Conservation (phyloP, 2,329 filamentous ascomycete genomes). For the Fusarium xylarioides region DNA sequence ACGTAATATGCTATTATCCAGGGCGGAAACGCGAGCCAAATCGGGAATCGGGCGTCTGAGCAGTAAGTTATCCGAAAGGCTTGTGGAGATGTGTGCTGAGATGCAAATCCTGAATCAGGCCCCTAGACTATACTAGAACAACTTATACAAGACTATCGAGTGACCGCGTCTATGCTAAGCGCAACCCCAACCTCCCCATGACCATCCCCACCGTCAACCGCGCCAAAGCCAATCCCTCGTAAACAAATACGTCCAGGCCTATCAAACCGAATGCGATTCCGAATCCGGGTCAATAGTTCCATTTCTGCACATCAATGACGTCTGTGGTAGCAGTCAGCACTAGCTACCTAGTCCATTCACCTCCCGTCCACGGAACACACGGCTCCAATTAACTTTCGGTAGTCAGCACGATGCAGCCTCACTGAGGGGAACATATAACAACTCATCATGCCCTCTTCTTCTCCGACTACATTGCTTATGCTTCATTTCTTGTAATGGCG, state of each 20-base stretch:
- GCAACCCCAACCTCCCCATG: background rate
- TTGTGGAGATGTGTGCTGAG: too few relatives aligned
- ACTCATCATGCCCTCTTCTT: background rate
- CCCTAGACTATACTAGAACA: background rate
- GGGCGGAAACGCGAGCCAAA: too few relatives aligned
- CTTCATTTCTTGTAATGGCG: background rate
- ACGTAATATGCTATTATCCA: too few relatives aligned
- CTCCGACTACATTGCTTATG: fast-evolving
- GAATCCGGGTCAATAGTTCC: background rate
- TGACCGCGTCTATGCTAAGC: background rate
- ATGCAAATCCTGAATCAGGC: too few relatives aligned
- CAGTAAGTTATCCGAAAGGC: too few relatives aligned
- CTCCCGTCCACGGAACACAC: background rate
- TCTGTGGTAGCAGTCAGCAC: constrained; percentile 13
- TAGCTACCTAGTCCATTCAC: constrained; percentile 2
- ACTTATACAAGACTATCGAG: background rate
- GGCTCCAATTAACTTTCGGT: constrained; percentile 18
- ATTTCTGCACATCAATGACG: constrained; percentile 3
- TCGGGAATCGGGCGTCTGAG: too few relatives aligned
- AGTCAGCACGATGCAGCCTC: background rate
- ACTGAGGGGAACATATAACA: constrained; percentile 5
- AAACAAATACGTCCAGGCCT: background rate
- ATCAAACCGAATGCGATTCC: background rate
- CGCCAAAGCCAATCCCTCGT: background rate
- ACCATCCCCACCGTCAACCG: background rate